Evolutionary conservation across 2,329 filamentous ascomycete genomes (phyloP).

Genomic region (Colletotrichum sidae): DNA sequence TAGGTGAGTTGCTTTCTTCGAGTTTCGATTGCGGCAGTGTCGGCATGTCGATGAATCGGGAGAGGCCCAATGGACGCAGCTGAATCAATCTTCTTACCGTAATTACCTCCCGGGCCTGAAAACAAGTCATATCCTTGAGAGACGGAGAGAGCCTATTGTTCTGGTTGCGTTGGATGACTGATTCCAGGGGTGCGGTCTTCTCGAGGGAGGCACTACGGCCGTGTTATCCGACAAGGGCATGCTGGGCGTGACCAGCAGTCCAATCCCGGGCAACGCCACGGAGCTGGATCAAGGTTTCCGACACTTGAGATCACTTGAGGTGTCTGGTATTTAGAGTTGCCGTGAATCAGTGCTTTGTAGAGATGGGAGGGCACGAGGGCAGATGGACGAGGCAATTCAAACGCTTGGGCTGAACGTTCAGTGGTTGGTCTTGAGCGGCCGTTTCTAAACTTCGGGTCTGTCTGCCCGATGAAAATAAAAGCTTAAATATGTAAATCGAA

Average conservation of each 20-base stretch:
- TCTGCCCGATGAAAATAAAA: conserved; percentile 19
- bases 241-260: too few relatives aligned
- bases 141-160: too few relatives aligned
- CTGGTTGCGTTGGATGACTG: too few relatives aligned
- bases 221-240: too few relatives aligned
- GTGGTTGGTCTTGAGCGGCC: conserved; percentile 14
- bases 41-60: conserved; percentile 7
- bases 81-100: too few relatives aligned
- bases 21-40: conserved; percentile 16
- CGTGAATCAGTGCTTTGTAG: background rate
- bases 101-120: too few relatives aligned
- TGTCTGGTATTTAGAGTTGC: conserved; percentile 9
- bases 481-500: conserved; percentile 7
- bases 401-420: too few relatives aligned
- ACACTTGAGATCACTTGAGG: conserved; percentile 19
- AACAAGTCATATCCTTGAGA: too few relatives aligned
- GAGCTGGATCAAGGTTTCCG: conserved; percentile 7
- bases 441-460: conserved; percentile 19
- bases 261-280: too few relatives aligned
- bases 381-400: conserved; percentile 3
- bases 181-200: too few relatives aligned
- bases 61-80: background rate
- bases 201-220: too few relatives aligned
- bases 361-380: conserved; percentile 18
- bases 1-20: background rate